Conservation (phyloP, 257 asterid genomes). For the Solanum rostratum region DNA sequence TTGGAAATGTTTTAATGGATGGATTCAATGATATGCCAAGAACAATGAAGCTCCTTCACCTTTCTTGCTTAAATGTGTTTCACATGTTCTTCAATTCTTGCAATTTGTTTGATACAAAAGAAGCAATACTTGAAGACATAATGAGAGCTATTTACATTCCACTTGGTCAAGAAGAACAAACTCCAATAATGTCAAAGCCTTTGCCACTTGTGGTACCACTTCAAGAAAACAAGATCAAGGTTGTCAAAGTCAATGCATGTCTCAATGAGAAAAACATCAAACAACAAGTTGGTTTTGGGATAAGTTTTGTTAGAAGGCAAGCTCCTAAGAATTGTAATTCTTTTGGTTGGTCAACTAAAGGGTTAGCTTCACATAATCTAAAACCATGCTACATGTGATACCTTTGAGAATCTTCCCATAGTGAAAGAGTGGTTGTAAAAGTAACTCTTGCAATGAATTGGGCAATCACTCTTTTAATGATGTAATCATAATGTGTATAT, state of each 20-base stretch:
- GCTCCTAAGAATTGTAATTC: neutral
- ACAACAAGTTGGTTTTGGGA: neutral
- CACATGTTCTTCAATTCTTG: slow-evolving; percentile 44
- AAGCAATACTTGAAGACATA: slow-evolving; percentile 30
- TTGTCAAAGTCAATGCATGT: neutral
- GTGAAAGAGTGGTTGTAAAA: neutral
- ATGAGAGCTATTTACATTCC: slow-evolving; percentile 44
- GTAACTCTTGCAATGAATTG: neutral
- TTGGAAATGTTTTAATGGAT: slow-evolving; percentile 21
- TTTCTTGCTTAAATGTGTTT: slow-evolving; percentile 35
- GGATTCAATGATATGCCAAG: slow-evolving; percentile 12
- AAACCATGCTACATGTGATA: neutral
- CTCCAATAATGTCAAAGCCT: neutral
- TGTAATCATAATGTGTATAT: neutral
- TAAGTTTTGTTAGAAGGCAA: neutral
- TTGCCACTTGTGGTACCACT: neutral
- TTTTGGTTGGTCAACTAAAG: neutral
- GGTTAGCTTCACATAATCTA: neutral
- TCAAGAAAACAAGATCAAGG: neutral
- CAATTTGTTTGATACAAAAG: slow-evolving; percentile 31
- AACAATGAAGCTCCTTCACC: slow-evolving; percentile 29
- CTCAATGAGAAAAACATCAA: neutral
- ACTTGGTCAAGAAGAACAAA: neutral
- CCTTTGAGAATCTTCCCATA: no score
- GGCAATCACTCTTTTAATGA: neutral